Conservation (phyloP, 23 red algal genomes). For the Gracilaria caudata region DNA sequence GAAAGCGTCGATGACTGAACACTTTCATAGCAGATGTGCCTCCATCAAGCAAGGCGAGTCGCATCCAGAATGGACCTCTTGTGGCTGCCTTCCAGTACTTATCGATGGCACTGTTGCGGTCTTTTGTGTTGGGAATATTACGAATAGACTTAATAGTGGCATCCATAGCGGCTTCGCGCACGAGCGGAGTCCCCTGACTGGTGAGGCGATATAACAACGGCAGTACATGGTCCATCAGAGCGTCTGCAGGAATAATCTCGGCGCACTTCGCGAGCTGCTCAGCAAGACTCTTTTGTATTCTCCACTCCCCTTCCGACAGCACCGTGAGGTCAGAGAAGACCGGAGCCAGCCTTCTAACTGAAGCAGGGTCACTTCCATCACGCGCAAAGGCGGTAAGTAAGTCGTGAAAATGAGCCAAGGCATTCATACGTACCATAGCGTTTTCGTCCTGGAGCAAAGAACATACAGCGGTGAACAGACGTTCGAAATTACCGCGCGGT, state of each 20-base stretch:
- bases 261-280: slow-evolving; percentile 74
- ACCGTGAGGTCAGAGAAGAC: slow-evolving; percentile 69
- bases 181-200: slow-evolving; percentile 72
- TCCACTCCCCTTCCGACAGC: slow-evolving; percentile 78
- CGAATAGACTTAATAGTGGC: slow-evolving; percentile 62
- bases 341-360: slow-evolving; percentile 59
- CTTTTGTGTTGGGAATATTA: slow-evolving; percentile 38
- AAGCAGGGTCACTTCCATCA: slow-evolving; percentile 58
- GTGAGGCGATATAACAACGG: slow-evolving; percentile 77
- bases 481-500: slow-evolving; percentile 61
- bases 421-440: slow-evolving; percentile 79
- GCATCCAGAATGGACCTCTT: slow-evolving; percentile 80
- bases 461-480: slow-evolving; percentile 64
- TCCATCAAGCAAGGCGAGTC: slow-evolving; percentile 76
- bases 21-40: slow-evolving; percentile 65
- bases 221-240: slow-evolving; percentile 73
- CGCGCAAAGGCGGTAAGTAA: slow-evolving; percentile 60
- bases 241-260: slow-evolving; percentile 74
- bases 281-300: slow-evolving; percentile 76
- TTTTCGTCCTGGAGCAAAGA: slow-evolving; percentile 80
- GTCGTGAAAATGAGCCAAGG: slow-evolving; percentile 78
- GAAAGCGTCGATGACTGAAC: slow-evolving; percentile 66
- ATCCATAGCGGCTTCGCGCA: slow-evolving; percentile 76
- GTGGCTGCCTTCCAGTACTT: slow-evolving; percentile 69
- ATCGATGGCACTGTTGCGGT: slow-evolving; percentile 53